Evolutionary conservation across 1,284 basidiomycete species (phyloP), one percentile per base, ranked within the genome.

Genomic region (Ustilago cynodontis): DNA sequence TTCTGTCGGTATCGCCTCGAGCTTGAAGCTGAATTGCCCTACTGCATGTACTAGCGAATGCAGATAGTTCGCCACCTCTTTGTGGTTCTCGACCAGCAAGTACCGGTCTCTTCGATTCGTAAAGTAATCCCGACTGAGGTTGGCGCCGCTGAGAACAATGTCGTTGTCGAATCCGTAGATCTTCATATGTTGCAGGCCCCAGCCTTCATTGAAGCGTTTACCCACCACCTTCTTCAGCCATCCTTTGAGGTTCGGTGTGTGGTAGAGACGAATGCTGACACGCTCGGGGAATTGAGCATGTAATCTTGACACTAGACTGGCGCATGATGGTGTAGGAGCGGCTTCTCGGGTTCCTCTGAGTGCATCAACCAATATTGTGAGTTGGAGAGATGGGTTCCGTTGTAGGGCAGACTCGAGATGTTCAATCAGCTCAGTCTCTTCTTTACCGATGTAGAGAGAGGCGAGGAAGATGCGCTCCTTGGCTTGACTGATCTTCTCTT

Each of bases 161-260:
- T 94, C 91, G 84, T 98, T 91, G 84, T 99, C 97, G 0, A 90
- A 92, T 18, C 94, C 94, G 83, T 99, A 99, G 67, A 96, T 90
- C 87, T 99, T 99, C 24, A 95, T 93, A 86, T 99, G 97, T 93
- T 96, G 98, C 3, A 96, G 93, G 0, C 97, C 96, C 92, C 94
- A 98, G 0, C 95, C 97, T 87, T 99, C 97, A 82, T 98, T 95
- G 87, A 95, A 97, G 50, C 97, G 89, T 56, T 93, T 92, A 2
- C 97, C 97, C 1, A 98, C 91, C 24, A 95, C 70, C 67, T 89
- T 90, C 47, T 93, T 91, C 85, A 93, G 88, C 37, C 93, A 78
- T 0, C 93, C 92, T 26, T 90, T 77, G 13, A 98, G 88, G 67
- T 92, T 93, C 0, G 96, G 95, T 78, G 94, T 95, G 56, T 81